phyloP scores from a whole-genome alignment of 495 filamentous ascomycete genomes.

The Tuber calosporum region DNA sequence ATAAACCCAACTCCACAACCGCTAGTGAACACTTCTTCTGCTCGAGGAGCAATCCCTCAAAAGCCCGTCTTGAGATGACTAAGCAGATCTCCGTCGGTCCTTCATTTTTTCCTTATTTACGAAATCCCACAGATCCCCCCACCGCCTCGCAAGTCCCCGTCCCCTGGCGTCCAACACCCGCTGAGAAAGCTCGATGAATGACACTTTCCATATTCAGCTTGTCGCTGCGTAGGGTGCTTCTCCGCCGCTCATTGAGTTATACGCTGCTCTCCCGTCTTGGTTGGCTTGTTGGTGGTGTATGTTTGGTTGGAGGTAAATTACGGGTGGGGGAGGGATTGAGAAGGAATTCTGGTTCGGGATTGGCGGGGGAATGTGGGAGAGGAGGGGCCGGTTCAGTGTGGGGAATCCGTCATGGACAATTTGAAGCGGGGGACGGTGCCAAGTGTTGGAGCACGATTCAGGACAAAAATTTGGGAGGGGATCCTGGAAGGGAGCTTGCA shows the following conservation, averaged over 20 bases:
- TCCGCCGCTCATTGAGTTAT: slow-evolving; percentile 13
- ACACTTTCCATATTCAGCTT: slow-evolving; percentile 37
- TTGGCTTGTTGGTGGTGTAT: not conserved
- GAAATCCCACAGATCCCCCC: slow-evolving; percentile 4
- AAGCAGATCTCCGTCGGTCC: slow-evolving; percentile 8
- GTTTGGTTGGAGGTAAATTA: not conserved
- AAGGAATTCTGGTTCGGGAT: not conserved
- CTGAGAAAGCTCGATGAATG: slow-evolving; percentile 34
- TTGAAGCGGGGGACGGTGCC: not conserved
- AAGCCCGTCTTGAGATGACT: slow-evolving; percentile 10
- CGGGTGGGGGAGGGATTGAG: not conserved
- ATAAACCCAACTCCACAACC: too few relatives aligned
- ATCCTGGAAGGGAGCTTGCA: not conserved
- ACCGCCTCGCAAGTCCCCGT: not conserved
- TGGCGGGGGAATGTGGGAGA: not conserved
- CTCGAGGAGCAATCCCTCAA: not conserved
- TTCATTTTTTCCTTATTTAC: not conserved
- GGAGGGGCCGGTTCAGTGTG: not conserved
- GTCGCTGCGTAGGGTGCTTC: slow-evolving; percentile 25
- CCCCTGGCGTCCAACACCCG: not conserved
- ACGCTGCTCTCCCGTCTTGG: slow-evolving; percentile 6
- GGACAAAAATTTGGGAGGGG: not conserved
- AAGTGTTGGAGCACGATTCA: not conserved
- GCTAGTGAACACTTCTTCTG: too few relatives aligned
- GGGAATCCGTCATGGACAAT: not conserved